Conservation (phyloP, 2,329 filamentous ascomycete genomes). For the Microcyclosporella mali region DNA sequence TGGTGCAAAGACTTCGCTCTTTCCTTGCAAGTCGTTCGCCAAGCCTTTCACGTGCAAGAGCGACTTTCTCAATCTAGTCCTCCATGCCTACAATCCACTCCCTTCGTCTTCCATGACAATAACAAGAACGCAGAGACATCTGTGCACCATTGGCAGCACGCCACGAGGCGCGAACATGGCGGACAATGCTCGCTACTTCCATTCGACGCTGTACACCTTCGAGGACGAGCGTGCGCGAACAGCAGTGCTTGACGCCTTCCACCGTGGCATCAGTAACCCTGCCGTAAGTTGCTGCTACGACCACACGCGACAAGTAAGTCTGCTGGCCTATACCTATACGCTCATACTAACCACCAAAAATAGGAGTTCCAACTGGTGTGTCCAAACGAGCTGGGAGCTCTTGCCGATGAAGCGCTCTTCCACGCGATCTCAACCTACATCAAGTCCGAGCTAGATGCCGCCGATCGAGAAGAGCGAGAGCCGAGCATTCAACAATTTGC, state of each 20-base stretch:
- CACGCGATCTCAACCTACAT: conserved; percentile 15
- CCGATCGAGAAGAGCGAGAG: conserved; percentile 9
- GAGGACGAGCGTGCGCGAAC: conserved; percentile 10
- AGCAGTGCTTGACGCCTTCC: conserved; percentile 19
- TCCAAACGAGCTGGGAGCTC: conserved; percentile 7
- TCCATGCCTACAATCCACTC: too few relatives aligned
- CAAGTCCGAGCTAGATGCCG: conserved; percentile 12
- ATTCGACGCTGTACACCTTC: conserved; percentile 26
- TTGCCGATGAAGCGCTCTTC: conserved; percentile 17
- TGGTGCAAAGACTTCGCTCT: too few relatives aligned
- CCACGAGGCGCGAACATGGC: conserved; percentile 14
- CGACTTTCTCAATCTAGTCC: too few relatives aligned
- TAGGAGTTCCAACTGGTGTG: conserved; percentile 20
- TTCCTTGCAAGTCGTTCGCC: not conserved
- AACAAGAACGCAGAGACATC: too few relatives aligned
- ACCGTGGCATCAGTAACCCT: conserved; percentile 15
- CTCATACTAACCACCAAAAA: too few relatives aligned
- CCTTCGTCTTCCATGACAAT: too few relatives aligned
- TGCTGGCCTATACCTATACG: not conserved
- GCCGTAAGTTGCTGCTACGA: conserved; percentile 19
- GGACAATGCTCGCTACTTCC: conserved; percentile 20
- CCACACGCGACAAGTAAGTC: conserved; percentile 11
- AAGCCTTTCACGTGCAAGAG: not conserved
- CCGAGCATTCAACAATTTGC: conserved; percentile 18
- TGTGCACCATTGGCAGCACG: not conserved